Base-by-base conservation (phyloP, 1,284 basidiomycete genomes). In the Jaminaea rosea region DNA sequence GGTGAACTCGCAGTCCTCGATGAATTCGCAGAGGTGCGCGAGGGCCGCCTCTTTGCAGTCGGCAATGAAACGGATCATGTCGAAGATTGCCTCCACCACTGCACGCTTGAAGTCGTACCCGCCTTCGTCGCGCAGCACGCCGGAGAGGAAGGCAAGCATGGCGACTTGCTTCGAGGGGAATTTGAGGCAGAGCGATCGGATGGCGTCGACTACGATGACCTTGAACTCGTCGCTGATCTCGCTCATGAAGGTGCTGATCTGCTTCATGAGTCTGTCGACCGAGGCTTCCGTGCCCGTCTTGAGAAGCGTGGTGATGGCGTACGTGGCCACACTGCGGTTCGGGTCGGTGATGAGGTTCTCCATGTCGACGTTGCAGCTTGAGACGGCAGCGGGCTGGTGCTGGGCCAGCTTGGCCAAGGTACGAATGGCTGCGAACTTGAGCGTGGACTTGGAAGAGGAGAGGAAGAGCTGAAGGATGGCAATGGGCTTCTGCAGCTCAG, bases 191-290 rank as follows among this genome's bases (percentile, higher is more conserved):
- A 99, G 83, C 15, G 92, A 91, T 51, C 94, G 88, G 72, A 98
- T 94, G 47, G 94, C 94, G 60, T 97, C 91, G 59, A 99, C 93
- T 50, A 99, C 94, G 76, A 98, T 94, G 72, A 98, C 91, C 80
- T 98, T 98, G 83, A 99, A 99, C 77, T 98, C 94, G 76, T 99
- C 94, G 63, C 88, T 93, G 76, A 99, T 98, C 76, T 99, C 94
- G 60, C 86, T 83, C 92, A 99, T 97, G 80, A 99, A 99, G 45
- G 89, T 86, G 48, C 89, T 88, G 72, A 98, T 99, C 77, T 98
- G 93, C 77, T 98, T 98, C 85, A 99, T 98, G 61, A 99, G 82
- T 50, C 94, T 84, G 77, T 98, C 94, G 28, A 99, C 94, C 1
- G 90, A 94, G 4, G 91, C 91, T 77, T 99, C 94, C 76, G 97